These are phyloP conservation scores for Lactifluus subvellereus DNA, from an alignment of 768 basidiomycete species.

Conservation along the genomic window DNA sequence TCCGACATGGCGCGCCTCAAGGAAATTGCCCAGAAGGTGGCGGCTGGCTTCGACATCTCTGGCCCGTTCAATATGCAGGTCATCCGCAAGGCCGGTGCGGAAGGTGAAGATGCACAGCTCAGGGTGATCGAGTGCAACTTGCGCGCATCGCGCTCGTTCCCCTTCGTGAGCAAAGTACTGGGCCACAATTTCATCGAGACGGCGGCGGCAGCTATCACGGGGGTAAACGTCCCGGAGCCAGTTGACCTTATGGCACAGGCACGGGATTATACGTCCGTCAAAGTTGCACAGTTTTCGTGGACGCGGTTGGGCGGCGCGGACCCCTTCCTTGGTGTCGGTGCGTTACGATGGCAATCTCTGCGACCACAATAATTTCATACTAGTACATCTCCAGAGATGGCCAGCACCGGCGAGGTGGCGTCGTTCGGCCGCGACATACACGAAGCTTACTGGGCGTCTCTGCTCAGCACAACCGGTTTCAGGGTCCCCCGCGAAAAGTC, in stretches of 20 bases:
- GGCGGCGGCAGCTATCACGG: slow-evolving; percentile 83
- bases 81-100: slow-evolving; percentile 69
- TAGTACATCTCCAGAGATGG: slow-evolving; percentile 67
- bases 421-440: slow-evolving; percentile 90
- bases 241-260: slow-evolving; percentile 86
- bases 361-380: background rate
- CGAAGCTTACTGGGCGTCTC: slow-evolving; percentile 93
- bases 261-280: slow-evolving; percentile 90
- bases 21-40: slow-evolving; percentile 92
- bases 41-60: slow-evolving; percentile 89
- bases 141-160: slow-evolving; percentile 96
- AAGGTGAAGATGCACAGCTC: slow-evolving; percentile 57
- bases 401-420: slow-evolving; percentile 96
- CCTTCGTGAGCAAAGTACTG: slow-evolving; percentile 97
- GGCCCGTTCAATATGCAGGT: slow-evolving; percentile 99
- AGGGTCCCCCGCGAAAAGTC: slow-evolving; percentile 79
- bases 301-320: slow-evolving; percentile 93
- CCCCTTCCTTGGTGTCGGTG: slow-evolving; percentile 92
- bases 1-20: slow-evolving; percentile 84
- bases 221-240: slow-evolving; percentile 82
- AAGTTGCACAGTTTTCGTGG: slow-evolving; percentile 98
- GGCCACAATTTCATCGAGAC: slow-evolving; percentile 96
- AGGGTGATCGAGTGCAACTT: slow-evolving; percentile 99
- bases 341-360: slow-evolving; percentile 30
- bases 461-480: slow-evolving; percentile 95